Evolutionary conservation across 192 early-diverging fungal genomes (phyloP), one percentile per base, ranked within the genome.

Genomic region (Backusella luteola): DNA sequence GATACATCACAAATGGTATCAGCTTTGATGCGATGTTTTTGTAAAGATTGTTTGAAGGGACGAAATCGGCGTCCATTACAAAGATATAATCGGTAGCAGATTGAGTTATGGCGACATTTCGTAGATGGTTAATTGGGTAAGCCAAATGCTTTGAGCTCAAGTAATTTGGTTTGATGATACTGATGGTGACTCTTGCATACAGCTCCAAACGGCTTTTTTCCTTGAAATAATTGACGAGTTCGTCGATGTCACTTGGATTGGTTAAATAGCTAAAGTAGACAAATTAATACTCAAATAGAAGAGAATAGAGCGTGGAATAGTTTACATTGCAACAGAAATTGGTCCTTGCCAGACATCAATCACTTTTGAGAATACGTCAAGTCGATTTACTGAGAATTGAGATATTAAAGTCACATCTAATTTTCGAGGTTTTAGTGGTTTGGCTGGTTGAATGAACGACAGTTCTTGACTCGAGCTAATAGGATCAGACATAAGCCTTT

Each of bases 41-140:
- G 32, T 86, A 83, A 17, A 89, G 77, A 6, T 71, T 79, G 14
- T 76, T 56, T 4, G 83, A 80, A 9, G 87, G 87, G 23, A 85
- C 80, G 66, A 89, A 89, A 42, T 89, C 87, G 17, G 87, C 87
- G 63, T 89, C 87, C 34, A 89, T 84, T 29, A 89, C 86, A 76
- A 84, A 82, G 4, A 85, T 79, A 73, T 86, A 87, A 17, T 82
- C 79, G 3, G 87, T 85, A 2, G 42, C 49, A 4, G 85, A 53
- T 11, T 81, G 75, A 11, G 66, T 63, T 35, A 85, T 81, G 41
- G 83, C 87, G 23, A 89, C 66, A 34, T 89, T 89, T 9, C 87
- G 71, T 11, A 89, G 73, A 34, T 83, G 80, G 56, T 89, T 89
- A 59, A 89, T 89, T 9, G 87, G 87, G 63, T 89, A 89, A 26